Evolutionary conservation across 2,329 filamentous ascomycete species (phyloP).

Genomic region (Fusarium sulawesiense): DNA sequence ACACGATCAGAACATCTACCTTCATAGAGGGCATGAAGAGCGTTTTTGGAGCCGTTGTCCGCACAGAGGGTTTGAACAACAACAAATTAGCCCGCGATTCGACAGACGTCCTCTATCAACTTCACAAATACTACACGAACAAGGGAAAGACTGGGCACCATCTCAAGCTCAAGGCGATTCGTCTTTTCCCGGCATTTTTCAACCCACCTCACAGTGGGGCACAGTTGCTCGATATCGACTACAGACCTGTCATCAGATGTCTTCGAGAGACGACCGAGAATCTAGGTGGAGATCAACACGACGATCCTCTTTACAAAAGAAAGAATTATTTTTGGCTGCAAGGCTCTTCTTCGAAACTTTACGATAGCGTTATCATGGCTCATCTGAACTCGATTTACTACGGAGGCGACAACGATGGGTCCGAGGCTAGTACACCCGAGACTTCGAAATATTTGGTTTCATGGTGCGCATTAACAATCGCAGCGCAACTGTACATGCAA

Average conservation of each 20-base stretch:
- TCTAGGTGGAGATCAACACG: background rate
- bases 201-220: background rate
- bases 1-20: background rate
- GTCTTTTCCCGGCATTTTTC: conserved; percentile 21
- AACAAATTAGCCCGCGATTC: fast-evolving
- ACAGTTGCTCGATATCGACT: background rate
- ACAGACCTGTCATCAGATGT: background rate
- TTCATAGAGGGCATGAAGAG: conserved; percentile 12
- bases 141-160: background rate
- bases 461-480: conserved; percentile 2
- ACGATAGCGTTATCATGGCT: background rate
- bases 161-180: conserved; percentile 16
- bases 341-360: background rate
- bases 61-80: fast-evolving
- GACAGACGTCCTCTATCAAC: background rate
- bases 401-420: fast-evolving
- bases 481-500: conserved; percentile 2
- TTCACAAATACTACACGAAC: conserved; percentile 3
- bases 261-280: background rate
- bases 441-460: background rate
- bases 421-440: background rate
- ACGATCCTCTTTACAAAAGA: background rate
- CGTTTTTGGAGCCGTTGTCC: background rate
- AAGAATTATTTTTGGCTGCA: conserved; percentile 8
- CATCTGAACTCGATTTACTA: conserved; percentile 3